Evolutionary conservation across 345 rosid genomes (phyloP), one percentile per base, ranked within the genome.

Genomic region (Syzygium aromaticum): DNA sequence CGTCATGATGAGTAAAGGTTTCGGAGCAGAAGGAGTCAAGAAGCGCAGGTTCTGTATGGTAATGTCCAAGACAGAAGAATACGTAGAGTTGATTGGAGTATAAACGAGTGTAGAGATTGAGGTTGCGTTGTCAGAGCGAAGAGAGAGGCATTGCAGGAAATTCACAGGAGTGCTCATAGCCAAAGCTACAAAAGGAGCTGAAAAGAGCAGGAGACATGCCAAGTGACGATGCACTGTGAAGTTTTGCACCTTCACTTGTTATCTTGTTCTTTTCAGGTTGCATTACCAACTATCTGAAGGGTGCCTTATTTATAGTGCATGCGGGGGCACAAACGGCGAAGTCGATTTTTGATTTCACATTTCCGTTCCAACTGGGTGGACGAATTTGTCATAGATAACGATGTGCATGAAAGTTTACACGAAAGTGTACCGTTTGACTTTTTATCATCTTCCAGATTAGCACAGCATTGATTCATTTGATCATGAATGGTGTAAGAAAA

Each of bases 1-100:
- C 0, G 88, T 87, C 11, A 82, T 43, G 78, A 87, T 87, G 53
- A 82, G 40, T 30, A 56, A 23, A n/a, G 80, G 88, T 57, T 87
- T 87, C 28, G 80, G 88, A 19, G 86, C 51, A 9, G 33, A 52
- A 25, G 86, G 77, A 25, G 67, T 78, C 11, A 40, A 28, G 57
- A 86, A 86, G 49, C 88, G 54, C 51, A 86, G 85, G 85, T 87
- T 87, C 21, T 82, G 85, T 23, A 82, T 54, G 49, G 88, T 51
- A 16, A 46, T 14, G 40, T 87, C 46, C 30, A 87, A 59, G 52
- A 87, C 86, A 52, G 86, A 46, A 22, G 54, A 40, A 51, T 78
- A 87, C 51, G 85, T 54, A 46, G 88, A 30, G 87, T 67, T 67
- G 53, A 78, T 51, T 46, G 82, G 82, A 67, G 38, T 67, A 53